These are phyloP conservation scores for Lipomyces yamadae DNA, from an alignment of 805 yeast species.

Conservation along the genomic window DNA sequence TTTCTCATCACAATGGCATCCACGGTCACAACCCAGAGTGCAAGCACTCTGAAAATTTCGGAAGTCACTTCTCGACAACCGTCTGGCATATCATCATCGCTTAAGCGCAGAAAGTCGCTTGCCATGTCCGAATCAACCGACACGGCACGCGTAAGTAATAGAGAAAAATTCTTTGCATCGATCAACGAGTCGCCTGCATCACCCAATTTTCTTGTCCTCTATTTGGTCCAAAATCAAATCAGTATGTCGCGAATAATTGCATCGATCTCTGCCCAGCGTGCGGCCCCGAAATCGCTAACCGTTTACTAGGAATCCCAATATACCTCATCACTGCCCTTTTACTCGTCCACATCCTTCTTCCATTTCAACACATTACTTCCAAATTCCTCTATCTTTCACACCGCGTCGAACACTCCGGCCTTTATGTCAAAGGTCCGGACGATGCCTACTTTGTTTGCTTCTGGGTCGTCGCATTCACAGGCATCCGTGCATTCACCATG, in stretches of 20 bases:
- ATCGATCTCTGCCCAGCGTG: background rate
- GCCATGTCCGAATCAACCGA: background rate
- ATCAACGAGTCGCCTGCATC: constrained; percentile 11
- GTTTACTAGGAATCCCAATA: constrained; percentile 24
- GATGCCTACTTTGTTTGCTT: constrained; percentile 51
- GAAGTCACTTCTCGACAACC: background rate
- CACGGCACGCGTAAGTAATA: background rate
- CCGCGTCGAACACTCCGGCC: constrained; percentile 39
- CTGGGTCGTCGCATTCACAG: constrained; percentile 60
- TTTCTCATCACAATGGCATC: background rate
- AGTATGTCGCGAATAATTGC: constrained; percentile 7
- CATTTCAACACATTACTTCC: constrained; percentile 42
- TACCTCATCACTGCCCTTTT: constrained; percentile 20
- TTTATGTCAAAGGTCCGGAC: constrained; percentile 32
- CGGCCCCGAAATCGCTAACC: background rate
- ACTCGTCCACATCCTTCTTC: constrained; percentile 32
- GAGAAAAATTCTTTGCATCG: background rate
- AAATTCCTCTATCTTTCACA: constrained; percentile 48
- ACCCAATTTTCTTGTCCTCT: constrained; percentile 13
- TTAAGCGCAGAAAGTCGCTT: background rate
- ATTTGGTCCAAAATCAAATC: constrained; percentile 28
- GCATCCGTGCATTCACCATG: constrained; percentile 67
- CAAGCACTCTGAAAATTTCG: background rate
- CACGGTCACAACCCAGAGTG: background rate
- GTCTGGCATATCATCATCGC: background rate